Evolutionary conservation across 73 alveolate genomes (phyloP).

Genomic region (Paramecium octaurelia): DNA sequence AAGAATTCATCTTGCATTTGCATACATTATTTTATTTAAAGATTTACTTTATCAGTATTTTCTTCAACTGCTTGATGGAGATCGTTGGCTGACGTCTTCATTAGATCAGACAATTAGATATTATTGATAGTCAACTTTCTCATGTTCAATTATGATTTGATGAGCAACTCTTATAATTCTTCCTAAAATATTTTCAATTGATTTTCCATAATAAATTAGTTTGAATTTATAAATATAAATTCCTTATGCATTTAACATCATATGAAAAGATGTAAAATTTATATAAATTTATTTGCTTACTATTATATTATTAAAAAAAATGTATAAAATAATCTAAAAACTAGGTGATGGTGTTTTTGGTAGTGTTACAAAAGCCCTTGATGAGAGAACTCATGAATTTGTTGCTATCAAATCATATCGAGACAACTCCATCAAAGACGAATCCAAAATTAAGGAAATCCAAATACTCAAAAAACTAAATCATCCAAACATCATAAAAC

Average conservation of each 20-base stretch:
- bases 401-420: conserved; percentile 20
- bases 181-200: background rate
- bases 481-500: conserved; percentile 40
- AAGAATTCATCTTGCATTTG: conserved; percentile 33
- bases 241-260: background rate
- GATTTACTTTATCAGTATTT: background rate
- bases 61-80: background rate
- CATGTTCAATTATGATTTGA: conserved; percentile 15
- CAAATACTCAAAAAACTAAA: background rate
- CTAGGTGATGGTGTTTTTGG: conserved; percentile 50
- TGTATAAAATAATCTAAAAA: conserved; percentile 31
- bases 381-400: conserved; percentile 42
- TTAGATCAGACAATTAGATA: background rate
- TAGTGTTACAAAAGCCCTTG: conserved; percentile 3
- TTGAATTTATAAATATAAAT: no score
- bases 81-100: background rate
- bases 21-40: background rate
- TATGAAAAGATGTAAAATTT: no score
- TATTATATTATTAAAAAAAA: conserved; percentile 6
- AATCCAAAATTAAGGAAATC: background rate
- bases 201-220: background rate
- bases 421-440: conserved; percentile 10
- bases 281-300: background rate
- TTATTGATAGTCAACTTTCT: background rate
- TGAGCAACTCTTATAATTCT: background rate